Conservation (phyloP, 768 basidiomycete genomes). For the Boletellus sp. region DNA sequence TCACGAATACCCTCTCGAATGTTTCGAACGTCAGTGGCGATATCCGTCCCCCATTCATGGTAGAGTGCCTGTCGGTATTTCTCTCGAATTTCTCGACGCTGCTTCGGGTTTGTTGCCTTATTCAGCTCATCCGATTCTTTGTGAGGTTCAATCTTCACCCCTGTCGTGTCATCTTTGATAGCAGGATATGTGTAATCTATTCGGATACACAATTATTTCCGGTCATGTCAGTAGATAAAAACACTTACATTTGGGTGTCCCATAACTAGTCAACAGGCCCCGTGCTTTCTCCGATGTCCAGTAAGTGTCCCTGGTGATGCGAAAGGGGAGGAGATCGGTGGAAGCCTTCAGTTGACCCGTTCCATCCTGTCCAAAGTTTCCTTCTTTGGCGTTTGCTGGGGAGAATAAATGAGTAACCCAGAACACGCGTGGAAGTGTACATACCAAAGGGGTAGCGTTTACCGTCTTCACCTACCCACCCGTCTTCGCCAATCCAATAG, state of each 20-base stretch:
- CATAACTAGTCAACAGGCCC: not conserved
- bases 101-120: no score
- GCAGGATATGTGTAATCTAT: slow-evolving; percentile 21
- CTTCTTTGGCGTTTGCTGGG: not conserved
- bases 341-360: no score
- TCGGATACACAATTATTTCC: not conserved
- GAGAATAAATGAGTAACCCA: not conserved
- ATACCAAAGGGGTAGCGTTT: slow-evolving; percentile 6
- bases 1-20: no score
- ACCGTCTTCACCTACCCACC: slow-evolving; percentile 11
- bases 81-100: no score
- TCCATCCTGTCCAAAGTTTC: no score
- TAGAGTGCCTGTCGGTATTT: no score
- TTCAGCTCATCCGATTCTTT: no score
- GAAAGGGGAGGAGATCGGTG: slow-evolving; percentile 12
- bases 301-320: not conserved
- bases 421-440: not conserved
- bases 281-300: slow-evolving; percentile 16
- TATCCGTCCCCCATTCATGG: no score
- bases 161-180: slow-evolving; percentile 4
- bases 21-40: no score
- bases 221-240: not conserved
- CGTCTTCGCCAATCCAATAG: slow-evolving; percentile 11
- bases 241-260: slow-evolving; percentile 6
- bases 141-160: no score